A percentile compares a stretch with the other conserved stretches of the same genome.
These are phyloP conservation scores for Colletotrichum brevisporum DNA, from an alignment of 2,329 filamentous ascomycete genomes.

Conservation along the genomic window DNA sequence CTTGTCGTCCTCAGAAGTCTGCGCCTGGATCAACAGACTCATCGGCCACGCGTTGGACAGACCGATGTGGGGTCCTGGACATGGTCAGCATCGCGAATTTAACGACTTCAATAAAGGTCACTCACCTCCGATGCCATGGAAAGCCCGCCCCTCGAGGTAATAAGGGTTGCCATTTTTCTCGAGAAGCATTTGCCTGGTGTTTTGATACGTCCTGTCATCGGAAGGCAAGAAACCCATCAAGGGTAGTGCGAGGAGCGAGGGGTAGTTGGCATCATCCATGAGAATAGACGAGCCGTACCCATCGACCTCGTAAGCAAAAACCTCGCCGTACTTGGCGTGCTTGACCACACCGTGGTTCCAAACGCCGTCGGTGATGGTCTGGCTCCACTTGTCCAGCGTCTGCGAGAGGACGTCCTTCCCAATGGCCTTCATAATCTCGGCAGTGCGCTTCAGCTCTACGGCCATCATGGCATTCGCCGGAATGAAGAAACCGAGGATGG, in stretches of 20 bases:
- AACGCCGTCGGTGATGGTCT: conserved; percentile 80
- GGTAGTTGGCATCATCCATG: conserved; percentile 93
- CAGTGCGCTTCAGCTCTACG: conserved; percentile 84
- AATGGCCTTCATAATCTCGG: conserved; percentile 75
- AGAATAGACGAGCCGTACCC: conserved; percentile 86
- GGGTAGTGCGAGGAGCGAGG: conserved; percentile 83
- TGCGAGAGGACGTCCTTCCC: conserved; percentile 69
- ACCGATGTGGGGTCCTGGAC: conserved; percentile 76
- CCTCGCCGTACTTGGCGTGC: conserved; percentile 81
- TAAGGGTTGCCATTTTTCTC: conserved; percentile 87
- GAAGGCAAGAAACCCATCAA: conserved; percentile 80
- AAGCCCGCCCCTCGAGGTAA: conserved; percentile 81
- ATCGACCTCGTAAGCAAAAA: conserved; percentile 91
- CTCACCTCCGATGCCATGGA: conserved; percentile 89
- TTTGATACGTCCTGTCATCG: conserved; percentile 82
- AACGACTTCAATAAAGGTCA: conserved; percentile 9
- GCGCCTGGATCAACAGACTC: conserved; percentile 91
- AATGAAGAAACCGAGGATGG: conserved; percentile 94
- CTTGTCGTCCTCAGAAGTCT: conserved; percentile 85
- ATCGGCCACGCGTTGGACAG: conserved; percentile 97
- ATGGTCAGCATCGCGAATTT: not conserved
- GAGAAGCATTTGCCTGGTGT: conserved; percentile 85
- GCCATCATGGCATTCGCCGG: conserved; percentile 97
- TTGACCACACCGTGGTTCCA: conserved; percentile 87
- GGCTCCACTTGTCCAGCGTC: conserved; percentile 70